A percentile compares a stretch with the other conserved stretches of the same genome.
phyloP scores from a whole-genome alignment of 495 filamentous ascomycete species.

The Penicillium herquei region DNA sequence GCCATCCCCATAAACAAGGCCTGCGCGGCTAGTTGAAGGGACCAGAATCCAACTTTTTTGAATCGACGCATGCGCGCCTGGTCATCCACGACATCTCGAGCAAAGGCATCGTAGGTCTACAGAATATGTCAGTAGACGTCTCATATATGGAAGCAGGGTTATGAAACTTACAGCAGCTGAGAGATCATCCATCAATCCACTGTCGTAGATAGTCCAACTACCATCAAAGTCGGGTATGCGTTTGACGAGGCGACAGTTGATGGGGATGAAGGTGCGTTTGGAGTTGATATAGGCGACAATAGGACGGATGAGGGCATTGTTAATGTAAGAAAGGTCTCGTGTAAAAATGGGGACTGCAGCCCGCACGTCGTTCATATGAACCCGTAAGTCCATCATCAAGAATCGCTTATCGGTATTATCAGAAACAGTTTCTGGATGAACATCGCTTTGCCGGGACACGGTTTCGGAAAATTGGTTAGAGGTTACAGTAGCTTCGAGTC shows the following conservation, averaged over 20 bases:
- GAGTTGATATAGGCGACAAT: slow-evolving; percentile 99
- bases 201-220: slow-evolving; percentile 92
- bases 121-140: slow-evolving; percentile 13
- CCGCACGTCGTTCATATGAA: slow-evolving; percentile 88
- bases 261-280: slow-evolving; percentile 86
- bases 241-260: slow-evolving; percentile 93
- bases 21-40: slow-evolving; percentile 83
- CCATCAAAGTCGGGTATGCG: slow-evolving; percentile 85
- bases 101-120: slow-evolving; percentile 86
- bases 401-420: slow-evolving; percentile 60
- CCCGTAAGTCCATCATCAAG: slow-evolving; percentile 82
- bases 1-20: slow-evolving; percentile 95
- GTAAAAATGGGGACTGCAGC: slow-evolving; percentile 92
- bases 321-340: slow-evolving; percentile 86
- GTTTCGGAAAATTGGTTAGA: slow-evolving; percentile 54
- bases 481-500: slow-evolving; percentile 86
- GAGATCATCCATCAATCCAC: slow-evolving; percentile 92
- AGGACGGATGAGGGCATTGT: slow-evolving; percentile 89
- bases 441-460: slow-evolving; percentile 6
- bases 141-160: neutral
- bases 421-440: slow-evolving; percentile 16
- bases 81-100: slow-evolving; percentile 80
- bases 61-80: slow-evolving; percentile 80
- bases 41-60: slow-evolving; percentile 97
- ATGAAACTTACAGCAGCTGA: slow-evolving; percentile 66